A percentile compares a stretch with the other conserved stretches of the same genome.
Conservation (phyloP, 2,329 filamentous ascomycete species). For the Elsinoe batatas region DNA sequence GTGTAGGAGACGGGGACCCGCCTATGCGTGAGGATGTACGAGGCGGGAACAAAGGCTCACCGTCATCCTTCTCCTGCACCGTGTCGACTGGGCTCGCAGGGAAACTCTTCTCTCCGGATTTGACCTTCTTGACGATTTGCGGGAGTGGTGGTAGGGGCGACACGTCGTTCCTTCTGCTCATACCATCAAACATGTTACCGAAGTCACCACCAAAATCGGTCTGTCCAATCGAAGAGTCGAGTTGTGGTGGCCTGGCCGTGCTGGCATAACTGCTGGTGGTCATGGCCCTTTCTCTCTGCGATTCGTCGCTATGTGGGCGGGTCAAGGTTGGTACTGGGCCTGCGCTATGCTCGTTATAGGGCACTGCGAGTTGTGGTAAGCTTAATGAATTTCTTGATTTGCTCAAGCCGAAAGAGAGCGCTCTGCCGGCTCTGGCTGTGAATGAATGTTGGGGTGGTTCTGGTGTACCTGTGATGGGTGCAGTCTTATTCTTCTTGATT, state of each 20-base stretch:
- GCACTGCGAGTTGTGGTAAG: neutral
- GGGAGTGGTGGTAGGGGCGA: constrained; percentile 18
- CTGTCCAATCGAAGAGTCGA: constrained; percentile 21
- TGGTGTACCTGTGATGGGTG: constrained; percentile 29
- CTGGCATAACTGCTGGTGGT: constrained; percentile 32
- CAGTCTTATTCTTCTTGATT: constrained; percentile 28
- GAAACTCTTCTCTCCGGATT: neutral
- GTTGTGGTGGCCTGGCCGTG: constrained; percentile 28
- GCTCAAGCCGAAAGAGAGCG: constrained; percentile 42
- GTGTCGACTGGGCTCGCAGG: constrained; percentile 7
- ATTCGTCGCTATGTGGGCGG: constrained; percentile 14
- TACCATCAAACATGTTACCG: constrained; percentile 27
- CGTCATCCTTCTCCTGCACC: constrained; percentile 20
- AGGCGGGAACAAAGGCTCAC: constrained; percentile 26
- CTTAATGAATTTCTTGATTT: constrained; percentile 23
- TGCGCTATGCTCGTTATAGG: neutral
- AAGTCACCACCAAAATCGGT: constrained; percentile 26
- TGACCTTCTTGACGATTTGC: constrained; percentile 11
- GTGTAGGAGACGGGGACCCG: constrained; percentile 20
- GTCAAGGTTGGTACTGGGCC: neutral
- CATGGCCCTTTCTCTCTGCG: constrained; percentile 32
- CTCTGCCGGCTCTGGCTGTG: constrained; percentile 36
- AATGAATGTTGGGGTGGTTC: constrained; percentile 29
- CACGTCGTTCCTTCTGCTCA: constrained; percentile 18
- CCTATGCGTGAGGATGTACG: constrained; percentile 24